These are phyloP conservation scores for Ceratocystis papillata DNA, from an alignment of 2,329 filamentous ascomycete species.

Conservation along the genomic window DNA sequence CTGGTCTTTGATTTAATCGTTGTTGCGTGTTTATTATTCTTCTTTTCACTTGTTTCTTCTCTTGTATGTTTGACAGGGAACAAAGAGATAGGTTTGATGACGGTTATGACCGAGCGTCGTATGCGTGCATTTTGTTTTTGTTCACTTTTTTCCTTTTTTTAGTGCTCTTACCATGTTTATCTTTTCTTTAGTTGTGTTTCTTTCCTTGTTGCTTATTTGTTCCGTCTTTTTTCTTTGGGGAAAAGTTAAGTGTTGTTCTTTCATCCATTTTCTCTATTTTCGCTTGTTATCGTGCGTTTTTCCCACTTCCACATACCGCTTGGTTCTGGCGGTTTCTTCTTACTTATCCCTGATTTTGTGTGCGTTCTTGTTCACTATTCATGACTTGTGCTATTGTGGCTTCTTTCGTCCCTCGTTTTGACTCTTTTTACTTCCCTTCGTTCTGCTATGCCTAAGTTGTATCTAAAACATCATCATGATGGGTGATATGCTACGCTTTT, in stretches of 20 bases:
- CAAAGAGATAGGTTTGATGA: conserved; percentile 12
- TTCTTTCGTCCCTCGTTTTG: too few relatives aligned
- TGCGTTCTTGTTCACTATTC: not conserved
- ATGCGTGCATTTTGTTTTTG: not conserved
- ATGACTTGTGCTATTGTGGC: not conserved
- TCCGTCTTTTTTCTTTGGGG: too few relatives aligned
- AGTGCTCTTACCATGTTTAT: not conserved
- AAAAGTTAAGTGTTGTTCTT: too few relatives aligned
- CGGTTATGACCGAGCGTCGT: conserved; percentile 9
- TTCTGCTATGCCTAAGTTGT: too few relatives aligned
- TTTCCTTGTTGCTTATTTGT: not conserved
- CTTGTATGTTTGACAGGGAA: conserved; percentile 1
- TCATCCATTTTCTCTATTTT: too few relatives aligned
- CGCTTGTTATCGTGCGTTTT: too few relatives aligned
- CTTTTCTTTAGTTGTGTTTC: not conserved
- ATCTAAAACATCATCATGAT: too few relatives aligned
- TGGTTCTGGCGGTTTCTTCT: too few relatives aligned
- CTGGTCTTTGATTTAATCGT: not conserved
- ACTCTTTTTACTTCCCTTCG: too few relatives aligned
- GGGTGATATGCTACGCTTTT: too few relatives aligned
- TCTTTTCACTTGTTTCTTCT: conserved; percentile 7
- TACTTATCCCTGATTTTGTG: not conserved
- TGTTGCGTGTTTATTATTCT: not conserved
- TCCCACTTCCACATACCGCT: too few relatives aligned
- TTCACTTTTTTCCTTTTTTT: not conserved